A percentile compares a stretch with the other conserved stretches of the same genome.
Evolutionary conservation across 768 basidiomycete genomes (phyloP).

Genomic region (Holtermannia corniformis): DNA sequence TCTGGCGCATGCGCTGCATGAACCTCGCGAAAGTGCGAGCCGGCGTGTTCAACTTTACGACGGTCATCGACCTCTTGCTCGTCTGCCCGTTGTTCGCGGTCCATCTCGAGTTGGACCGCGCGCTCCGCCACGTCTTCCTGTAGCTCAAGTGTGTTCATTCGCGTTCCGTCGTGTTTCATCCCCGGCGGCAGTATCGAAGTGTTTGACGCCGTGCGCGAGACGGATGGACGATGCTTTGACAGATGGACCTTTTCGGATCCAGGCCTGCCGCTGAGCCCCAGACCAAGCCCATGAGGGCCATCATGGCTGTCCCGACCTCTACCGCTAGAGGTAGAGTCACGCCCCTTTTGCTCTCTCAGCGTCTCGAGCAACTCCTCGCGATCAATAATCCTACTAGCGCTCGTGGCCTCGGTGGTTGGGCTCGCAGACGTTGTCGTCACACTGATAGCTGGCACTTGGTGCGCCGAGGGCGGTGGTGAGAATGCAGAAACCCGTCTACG

Average conservation of each 20-base stretch:
- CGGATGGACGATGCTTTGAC: no score
- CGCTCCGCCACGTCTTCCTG: background rate
- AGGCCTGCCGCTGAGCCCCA: no score
- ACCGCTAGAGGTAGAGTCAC: no score
- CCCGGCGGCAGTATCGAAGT: no score
- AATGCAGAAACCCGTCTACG: constrained; percentile 19
- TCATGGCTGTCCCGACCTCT: no score
- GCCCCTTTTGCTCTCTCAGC: constrained; percentile 10
- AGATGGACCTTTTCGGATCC: no score
- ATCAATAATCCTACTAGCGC: background rate
- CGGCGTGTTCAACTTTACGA: constrained; percentile 17
- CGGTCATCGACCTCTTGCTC: constrained; percentile 18
- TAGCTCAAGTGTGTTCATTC: background rate
- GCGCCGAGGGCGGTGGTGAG: constrained; percentile 21
- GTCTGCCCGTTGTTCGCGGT: constrained; percentile 7
- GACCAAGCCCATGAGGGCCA: no score
- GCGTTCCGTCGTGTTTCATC: background rate
- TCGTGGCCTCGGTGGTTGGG: background rate
- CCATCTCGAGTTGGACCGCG: background rate
- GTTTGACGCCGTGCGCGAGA: no score
- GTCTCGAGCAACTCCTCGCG: constrained; percentile 4
- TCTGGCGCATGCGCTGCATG: background rate
- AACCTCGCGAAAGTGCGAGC: constrained; percentile 6
- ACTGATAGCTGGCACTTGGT: constrained; percentile 8
- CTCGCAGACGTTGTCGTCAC: constrained; percentile 17